These are phyloP conservation scores for Cladorrhinum sp. DNA, from an alignment of 2,329 filamentous ascomycete species.

Conservation along the genomic window DNA sequence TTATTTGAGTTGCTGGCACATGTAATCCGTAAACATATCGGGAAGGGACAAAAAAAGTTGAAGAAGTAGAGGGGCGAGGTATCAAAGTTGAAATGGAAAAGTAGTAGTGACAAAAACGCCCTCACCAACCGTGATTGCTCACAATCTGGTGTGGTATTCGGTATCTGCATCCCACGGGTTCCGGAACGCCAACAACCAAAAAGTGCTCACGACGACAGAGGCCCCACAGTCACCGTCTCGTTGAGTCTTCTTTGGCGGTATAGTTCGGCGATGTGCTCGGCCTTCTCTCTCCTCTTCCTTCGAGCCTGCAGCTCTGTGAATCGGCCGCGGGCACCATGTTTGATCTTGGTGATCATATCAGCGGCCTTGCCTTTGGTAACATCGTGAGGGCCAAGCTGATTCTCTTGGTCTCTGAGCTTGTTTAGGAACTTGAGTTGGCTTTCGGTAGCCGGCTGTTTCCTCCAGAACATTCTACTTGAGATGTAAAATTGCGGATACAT, in stretches of 20 bases:
- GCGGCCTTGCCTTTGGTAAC: constrained; percentile 76
- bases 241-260: constrained; percentile 39
- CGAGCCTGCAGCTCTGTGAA: constrained; percentile 53
- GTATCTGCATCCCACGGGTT: too few species aligned
- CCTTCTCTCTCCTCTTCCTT: constrained; percentile 47
- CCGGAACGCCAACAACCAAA: background rate
- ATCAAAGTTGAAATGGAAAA: too few species aligned
- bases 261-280: constrained; percentile 37
- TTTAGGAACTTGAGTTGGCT: constrained; percentile 69
- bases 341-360: constrained; percentile 91
- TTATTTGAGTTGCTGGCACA: too few species aligned
- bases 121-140: background rate
- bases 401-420: constrained; percentile 54
- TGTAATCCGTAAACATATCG: too few species aligned
- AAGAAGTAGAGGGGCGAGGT: too few species aligned
- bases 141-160: too few species aligned
- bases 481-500: constrained; percentile 68
- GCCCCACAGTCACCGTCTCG: constrained; percentile 56
- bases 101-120: background rate
- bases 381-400: constrained; percentile 51
- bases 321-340: constrained; percentile 70
- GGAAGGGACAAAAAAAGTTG: too few species aligned
- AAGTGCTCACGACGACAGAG: constrained; percentile 35
- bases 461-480: constrained; percentile 64
- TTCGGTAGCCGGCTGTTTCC: constrained; percentile 59